These are phyloP conservation scores for Shiraia sp. DNA, from an alignment of 2,329 filamentous ascomycete species.

Conservation along the genomic window DNA sequence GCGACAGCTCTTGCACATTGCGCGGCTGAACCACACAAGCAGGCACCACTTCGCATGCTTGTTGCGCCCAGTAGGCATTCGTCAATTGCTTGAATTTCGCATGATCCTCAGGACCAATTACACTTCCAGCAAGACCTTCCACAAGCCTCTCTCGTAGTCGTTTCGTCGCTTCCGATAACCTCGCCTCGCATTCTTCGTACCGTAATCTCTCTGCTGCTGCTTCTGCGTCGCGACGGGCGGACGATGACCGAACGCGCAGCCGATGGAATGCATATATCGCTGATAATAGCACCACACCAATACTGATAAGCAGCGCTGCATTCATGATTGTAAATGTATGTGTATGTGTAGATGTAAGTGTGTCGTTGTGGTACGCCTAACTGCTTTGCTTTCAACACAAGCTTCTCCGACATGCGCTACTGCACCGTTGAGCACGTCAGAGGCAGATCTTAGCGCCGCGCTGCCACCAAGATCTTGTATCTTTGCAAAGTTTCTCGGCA, in stretches of 20 bases:
- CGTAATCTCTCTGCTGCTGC: slow-evolving; percentile 11
- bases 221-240: slow-evolving; percentile 9
- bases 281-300: too few relatives aligned
- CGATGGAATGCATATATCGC: slow-evolving; percentile 11
- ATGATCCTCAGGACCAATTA: slow-evolving; percentile 10
- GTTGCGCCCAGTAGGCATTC: slow-evolving; percentile 37
- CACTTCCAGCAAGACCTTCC: slow-evolving; percentile 12
- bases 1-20: slow-evolving; percentile 32
- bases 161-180: slow-evolving; percentile 8
- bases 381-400: too few relatives aligned
- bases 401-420: too few relatives aligned
- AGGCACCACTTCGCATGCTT: slow-evolving; percentile 38
- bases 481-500: too few relatives aligned
- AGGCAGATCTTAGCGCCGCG: too few relatives aligned
- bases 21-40: slow-evolving; percentile 37
- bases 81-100: slow-evolving; percentile 10
- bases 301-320: too few relatives aligned
- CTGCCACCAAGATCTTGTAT: too few relatives aligned
- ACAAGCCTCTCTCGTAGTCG: slow-evolving; percentile 14
- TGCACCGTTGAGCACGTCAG: too few relatives aligned
- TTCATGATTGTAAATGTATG: too few relatives aligned
- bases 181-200: slow-evolving; percentile 2
- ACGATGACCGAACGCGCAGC: slow-evolving; percentile 9
- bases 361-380: too few relatives aligned
- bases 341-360: too few relatives aligned